Base-by-base conservation (phyloP, 257 asterid genomes). In the Hygrophila difformis region DNA sequence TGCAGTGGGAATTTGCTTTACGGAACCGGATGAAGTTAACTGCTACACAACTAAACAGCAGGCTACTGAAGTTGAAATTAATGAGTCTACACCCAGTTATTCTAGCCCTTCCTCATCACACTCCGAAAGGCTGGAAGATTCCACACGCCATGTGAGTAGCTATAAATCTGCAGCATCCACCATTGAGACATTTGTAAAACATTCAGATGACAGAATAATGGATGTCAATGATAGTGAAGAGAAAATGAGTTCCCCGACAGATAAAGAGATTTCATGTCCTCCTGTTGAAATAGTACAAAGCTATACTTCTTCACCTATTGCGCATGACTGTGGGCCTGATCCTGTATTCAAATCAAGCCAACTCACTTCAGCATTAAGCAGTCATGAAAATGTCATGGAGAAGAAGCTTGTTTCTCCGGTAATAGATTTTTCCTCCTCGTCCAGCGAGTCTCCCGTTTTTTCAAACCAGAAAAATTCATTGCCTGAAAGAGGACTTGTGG, bases 41-140 rank as follows among this genome's bases (percentile, higher is more conserved):
- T n/a, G n/a, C n/a, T n/a, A n/a, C n/a, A n/a, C 45, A 44, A 36
- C 18, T 49, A 53, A 59, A 36, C 75, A 72, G 57, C 78, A 21
- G 53, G 58, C 65, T 23, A 34, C 53, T 31, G 82, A 74, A 69
- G 74, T 39, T 16, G 88, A 64, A 56, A 57, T 64, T 44, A 9
- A 49, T 14, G 82, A 62, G 49, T 68, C 93, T 24, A 65, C 62
- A 26, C 78, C 74, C 13, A 64, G 70, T 26, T 66, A 72, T 52
- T 87, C 93, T 20, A 66, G 79, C 45, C 67, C 68, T 50, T 65
- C 89, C 62, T 78, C 85, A 3, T 69, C 73, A n/a, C 75, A 58
- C 50, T 66, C 80, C 36, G 71, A 70, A 49, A 66, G 51, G 28
- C 57, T 59, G 20, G 75, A 69, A 24, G 55, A 47, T 68, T 60